Evolutionary conservation across 345 rosid species (phyloP).

Genomic region (Eucalyptus pauciflora): DNA sequence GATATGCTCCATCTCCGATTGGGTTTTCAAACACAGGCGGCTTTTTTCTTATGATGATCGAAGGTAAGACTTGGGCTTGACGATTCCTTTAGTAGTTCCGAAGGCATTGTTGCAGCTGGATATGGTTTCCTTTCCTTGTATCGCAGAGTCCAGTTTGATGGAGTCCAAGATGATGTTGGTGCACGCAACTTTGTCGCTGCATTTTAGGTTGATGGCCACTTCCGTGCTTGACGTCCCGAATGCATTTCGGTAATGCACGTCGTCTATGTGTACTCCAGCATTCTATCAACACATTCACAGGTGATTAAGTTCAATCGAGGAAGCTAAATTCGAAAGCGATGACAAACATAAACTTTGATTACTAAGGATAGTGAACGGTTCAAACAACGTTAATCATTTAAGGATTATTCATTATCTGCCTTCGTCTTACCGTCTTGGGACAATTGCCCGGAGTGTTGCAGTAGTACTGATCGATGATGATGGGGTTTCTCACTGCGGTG

Average conservation of each 20-base stretch:
- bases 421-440: not conserved
- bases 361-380: not conserved
- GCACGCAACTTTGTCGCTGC: constrained; percentile 8
- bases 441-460: not conserved
- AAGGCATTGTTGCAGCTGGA: not conserved
- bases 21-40: not conserved
- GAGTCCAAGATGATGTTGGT: not conserved
- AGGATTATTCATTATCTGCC: not conserved
- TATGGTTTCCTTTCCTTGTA: not conserved
- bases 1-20: not conserved
- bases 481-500: constrained; percentile 21
- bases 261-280: not conserved
- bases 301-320: not conserved
- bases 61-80: not conserved
- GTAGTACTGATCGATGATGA: constrained; percentile 38
- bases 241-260: not conserved
- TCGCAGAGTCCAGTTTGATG: not conserved
- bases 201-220: constrained; percentile 10
- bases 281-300: not conserved
- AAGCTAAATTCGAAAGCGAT: not conserved
- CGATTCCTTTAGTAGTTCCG: not conserved
- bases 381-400: not conserved
- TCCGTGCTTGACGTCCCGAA: constrained; percentile 1
- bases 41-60: not conserved
- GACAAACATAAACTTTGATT: not conserved